phyloP scores from a whole-genome alignment of 2,329 filamentous ascomycete species.

The Stemphylium beticola region DNA sequence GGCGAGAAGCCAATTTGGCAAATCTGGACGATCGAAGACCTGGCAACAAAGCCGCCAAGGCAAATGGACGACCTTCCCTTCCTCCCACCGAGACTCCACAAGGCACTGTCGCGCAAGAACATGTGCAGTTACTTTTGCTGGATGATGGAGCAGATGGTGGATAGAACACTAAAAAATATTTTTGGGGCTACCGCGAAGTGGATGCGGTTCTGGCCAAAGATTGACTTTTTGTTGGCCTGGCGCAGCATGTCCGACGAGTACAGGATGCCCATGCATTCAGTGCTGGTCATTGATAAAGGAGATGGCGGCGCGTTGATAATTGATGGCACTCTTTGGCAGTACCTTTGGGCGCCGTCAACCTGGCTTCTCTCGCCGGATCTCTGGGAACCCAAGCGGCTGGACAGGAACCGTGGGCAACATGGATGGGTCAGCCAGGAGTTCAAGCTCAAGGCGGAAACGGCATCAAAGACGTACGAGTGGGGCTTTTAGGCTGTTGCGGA shows the following conservation, averaged over 20 bases:
- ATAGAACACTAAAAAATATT: no score
- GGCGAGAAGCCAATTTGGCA: neutral
- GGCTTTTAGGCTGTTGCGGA: neutral
- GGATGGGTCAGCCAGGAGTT: neutral
- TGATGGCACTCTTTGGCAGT: constrained; percentile 15
- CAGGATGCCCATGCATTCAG: constrained; percentile 5
- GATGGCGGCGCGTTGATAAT: constrained; percentile 4
- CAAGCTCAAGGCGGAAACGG: neutral
- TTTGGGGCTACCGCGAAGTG: neutral
- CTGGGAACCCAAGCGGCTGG: neutral
- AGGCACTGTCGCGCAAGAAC: no score
- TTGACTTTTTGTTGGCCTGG: neutral
- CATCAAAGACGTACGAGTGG: no score
- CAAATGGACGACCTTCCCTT: no score
- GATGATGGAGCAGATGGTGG: no score
- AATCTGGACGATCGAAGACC: neutral
- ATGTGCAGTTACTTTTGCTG: no score
- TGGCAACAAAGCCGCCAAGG: no score
- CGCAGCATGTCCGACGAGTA: neutral
- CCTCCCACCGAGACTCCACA: no score
- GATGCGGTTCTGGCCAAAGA: neutral
- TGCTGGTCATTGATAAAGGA: neutral
- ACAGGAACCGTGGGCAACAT: neutral
- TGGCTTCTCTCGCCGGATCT: constrained; percentile 5
- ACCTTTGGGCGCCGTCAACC: constrained; percentile 6